Conservation (phyloP, 495 filamentous ascomycete genomes). For the Bacidia rubella region DNA sequence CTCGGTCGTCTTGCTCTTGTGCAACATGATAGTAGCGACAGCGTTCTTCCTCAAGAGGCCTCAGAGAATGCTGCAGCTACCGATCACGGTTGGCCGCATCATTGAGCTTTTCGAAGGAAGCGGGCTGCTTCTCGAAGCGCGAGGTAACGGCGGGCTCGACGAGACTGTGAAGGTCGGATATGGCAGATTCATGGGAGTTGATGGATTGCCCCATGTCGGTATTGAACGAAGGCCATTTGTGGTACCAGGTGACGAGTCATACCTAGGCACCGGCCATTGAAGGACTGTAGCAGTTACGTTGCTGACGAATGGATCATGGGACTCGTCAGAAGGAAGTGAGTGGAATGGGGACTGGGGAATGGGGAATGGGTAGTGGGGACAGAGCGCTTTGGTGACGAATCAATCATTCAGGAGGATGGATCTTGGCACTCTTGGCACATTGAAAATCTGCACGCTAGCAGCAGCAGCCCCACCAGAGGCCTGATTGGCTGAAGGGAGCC, state of each 20-base stretch:
- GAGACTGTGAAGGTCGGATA: slow-evolving; percentile 24
- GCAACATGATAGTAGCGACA: slow-evolving; percentile 25
- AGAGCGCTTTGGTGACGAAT: background rate
- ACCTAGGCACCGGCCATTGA: background rate
- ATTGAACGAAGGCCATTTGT: slow-evolving; percentile 29
- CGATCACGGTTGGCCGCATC: slow-evolving; percentile 28
- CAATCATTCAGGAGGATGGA: background rate
- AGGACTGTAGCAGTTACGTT: background rate
- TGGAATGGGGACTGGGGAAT: background rate
- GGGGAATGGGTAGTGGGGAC: background rate
- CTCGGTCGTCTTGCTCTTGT: slow-evolving; percentile 19
- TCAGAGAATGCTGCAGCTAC: slow-evolving; percentile 24
- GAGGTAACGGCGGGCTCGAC: background rate
- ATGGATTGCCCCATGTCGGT: slow-evolving; percentile 30
- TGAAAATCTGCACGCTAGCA: background rate
- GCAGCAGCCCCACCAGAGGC: background rate
- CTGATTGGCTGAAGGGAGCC: background rate
- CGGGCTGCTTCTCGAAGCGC: slow-evolving; percentile 15
- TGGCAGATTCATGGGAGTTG: slow-evolving; percentile 29
- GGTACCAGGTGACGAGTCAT: slow-evolving; percentile 3
- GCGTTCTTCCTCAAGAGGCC: slow-evolving; percentile 23
- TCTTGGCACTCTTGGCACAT: background rate
- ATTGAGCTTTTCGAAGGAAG: slow-evolving; percentile 23
- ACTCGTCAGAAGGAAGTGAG: background rate
- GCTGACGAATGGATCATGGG: background rate